phyloP scores from a whole-genome alignment of 306 rosid genomes.

The Dryas drummondii region DNA sequence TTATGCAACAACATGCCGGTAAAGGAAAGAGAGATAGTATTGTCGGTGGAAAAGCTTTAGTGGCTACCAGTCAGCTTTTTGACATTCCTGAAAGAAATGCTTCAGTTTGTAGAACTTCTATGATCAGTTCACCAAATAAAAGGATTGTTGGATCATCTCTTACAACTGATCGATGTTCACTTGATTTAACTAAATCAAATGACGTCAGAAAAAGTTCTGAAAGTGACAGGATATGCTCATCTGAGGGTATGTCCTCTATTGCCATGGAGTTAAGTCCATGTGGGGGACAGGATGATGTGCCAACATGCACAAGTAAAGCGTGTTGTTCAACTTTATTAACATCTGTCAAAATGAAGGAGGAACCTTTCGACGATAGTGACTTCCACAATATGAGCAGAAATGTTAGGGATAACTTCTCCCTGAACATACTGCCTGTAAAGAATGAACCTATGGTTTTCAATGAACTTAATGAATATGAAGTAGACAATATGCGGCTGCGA shows the following conservation, averaged over 20 bases:
- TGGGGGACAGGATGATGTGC: conserved; percentile 36
- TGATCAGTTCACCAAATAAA: conserved; percentile 22
- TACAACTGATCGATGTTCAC: conserved; percentile 10
- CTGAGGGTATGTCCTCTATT: conserved; percentile 15
- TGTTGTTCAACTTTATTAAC: conserved; percentile 37
- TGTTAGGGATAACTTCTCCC: conserved; percentile 34
- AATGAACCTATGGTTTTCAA: conserved; percentile 38
- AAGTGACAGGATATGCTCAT: conserved; percentile 26
- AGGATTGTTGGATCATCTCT: conserved; percentile 22
- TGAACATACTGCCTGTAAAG: conserved; percentile 39
- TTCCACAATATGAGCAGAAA: conserved; percentile 29
- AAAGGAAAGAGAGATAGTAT: conserved; percentile 30
- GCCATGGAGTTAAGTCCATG: conserved; percentile 36
- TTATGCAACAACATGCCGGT: conserved; percentile 28
- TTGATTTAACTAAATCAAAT: conserved; percentile 18
- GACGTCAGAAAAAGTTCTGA: conserved; percentile 29
- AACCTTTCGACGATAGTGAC: conserved; percentile 48
- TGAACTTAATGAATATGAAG: conserved; percentile 39
- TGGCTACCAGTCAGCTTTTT: conserved; percentile 26
- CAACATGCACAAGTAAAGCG: conserved; percentile 28
- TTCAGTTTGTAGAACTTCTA: conserved; percentile 27
- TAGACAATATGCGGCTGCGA: conserved; percentile 54
- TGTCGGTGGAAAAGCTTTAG: conserved; percentile 23
- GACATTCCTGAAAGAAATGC: conserved; percentile 32
- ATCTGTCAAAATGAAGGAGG: conserved; percentile 58